Percentiles rank a stretch among this genome's conserved stretches.
Conservation (phyloP, 2,329 filamentous ascomycete species). For the Penicillium sp. region DNA sequence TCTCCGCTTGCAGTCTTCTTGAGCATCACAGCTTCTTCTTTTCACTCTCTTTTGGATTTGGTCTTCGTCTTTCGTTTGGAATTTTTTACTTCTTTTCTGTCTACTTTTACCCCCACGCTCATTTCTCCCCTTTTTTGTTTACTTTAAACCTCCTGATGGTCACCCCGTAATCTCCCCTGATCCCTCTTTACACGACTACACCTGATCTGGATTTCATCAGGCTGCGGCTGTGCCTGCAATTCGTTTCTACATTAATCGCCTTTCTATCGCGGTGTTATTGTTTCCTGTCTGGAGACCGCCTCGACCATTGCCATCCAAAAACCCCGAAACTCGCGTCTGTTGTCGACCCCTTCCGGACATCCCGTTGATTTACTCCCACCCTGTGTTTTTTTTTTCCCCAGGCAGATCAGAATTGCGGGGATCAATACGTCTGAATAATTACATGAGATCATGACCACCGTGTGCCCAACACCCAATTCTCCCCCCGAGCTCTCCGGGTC, state of each 20-base stretch:
- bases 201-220: constrained; percentile 25
- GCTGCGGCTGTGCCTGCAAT: constrained; percentile 26
- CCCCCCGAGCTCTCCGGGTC: constrained; percentile 77
- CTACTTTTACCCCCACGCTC: constrained; percentile 9
- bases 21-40: constrained; percentile 11
- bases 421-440: constrained; percentile 13
- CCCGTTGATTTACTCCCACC: constrained; percentile 1
- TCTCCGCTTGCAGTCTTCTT: constrained; percentile 15
- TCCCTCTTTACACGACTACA: constrained; percentile 14
- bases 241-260: constrained; percentile 20
- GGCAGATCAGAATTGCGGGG: constrained; percentile 9
- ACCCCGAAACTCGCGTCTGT: constrained; percentile 15
- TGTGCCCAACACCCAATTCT: constrained; percentile 58
- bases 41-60: background rate
- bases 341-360: constrained; percentile 20
- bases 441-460: constrained; percentile 44
- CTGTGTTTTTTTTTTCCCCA: background rate
- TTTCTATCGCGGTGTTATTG: constrained; percentile 11
- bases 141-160: background rate
- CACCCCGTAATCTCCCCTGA: constrained; percentile 17
- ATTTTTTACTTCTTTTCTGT: constrained; percentile 12
- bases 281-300: background rate
- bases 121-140: constrained; percentile 13
- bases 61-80: constrained; percentile 17
- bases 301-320: background rate